Evolutionary conservation across 805 yeast species (phyloP), one percentile per base, ranked within the genome.

Genomic region (Yamadazyma akitaensis): DNA sequence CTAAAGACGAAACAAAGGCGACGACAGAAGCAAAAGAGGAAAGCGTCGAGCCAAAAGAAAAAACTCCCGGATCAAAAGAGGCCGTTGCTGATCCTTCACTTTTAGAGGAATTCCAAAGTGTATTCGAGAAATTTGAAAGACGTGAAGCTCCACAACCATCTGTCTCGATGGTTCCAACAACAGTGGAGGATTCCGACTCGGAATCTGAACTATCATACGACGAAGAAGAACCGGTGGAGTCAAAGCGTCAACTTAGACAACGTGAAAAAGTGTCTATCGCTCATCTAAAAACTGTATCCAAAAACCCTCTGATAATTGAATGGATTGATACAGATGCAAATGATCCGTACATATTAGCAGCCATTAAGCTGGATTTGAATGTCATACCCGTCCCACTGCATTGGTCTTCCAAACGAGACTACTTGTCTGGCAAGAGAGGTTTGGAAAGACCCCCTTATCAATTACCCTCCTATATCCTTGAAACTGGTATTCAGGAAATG

Each of bases 401-500:
- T 63, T 92, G 99, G 99, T 80, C 80, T 44, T 67, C 76, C 13
- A 89, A 88, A 58, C 70, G 85, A 43, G 96, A 87, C 33, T 90
- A 83, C 55, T 65, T 90, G 3, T 69, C 89, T 1, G 73, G 82
- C 1, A 77, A 81, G 51, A 73, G 85, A 43, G 85, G 91, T 0
- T 51, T 81, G 18, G 90, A 82, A 45, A 81, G 81, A 54, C 75
- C 76, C 9, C 88, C 89, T 0, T 92, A 87, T 59, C 80, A 80
- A 57, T 70, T 92, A 17, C 98, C 98, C 0, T 73, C 80, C 36
- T 86, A 80, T 54, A 88, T 94, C 34, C 73, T 70, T 34, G 88
- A 81, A 43, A 91, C 97, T 0, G 96, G 96, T 1, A 90, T 92
- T 24, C 77, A 81, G 51, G 90, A 87, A 46, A 86, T 92, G 96